Evolutionary conservation across 768 basidiomycete species (phyloP).

Genomic region (Mrakia gelida): DNA sequence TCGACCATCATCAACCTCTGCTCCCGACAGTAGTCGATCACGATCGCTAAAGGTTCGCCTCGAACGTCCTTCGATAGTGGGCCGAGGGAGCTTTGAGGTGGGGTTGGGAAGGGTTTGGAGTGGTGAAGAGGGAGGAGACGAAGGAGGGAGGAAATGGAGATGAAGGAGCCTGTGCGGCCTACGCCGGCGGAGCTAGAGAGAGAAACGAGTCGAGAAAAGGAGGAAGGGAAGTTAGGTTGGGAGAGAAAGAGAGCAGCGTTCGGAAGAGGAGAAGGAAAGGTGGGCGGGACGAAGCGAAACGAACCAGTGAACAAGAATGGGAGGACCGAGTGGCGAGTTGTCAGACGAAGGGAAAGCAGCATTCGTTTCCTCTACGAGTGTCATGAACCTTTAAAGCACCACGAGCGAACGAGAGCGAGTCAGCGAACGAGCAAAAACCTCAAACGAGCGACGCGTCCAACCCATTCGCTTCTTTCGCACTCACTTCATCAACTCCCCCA

Average conservation of each 20-base stretch:
- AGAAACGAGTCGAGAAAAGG: conserved; percentile 32
- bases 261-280: background rate
- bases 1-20: conserved; percentile 27
- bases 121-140: conserved; percentile 16
- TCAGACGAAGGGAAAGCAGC: conserved; percentile 17
- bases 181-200: conserved; percentile 44
- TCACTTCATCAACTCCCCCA: conserved; percentile 12
- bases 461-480: background rate
- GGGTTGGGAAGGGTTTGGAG: background rate
- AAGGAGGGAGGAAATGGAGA: conserved; percentile 43
- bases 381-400: background rate
- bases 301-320: conserved; percentile 44
- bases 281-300: conserved; percentile 9
- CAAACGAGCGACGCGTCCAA: background rate
- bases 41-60: conserved; percentile 37
- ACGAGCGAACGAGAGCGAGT: background rate
- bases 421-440: too few relatives aligned
- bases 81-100: conserved; percentile 35
- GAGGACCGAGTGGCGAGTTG: conserved; percentile 9
- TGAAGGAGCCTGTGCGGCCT: conserved; percentile 44
- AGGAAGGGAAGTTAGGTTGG: background rate
- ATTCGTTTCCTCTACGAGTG: conserved; percentile 29
- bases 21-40: conserved; percentile 25
- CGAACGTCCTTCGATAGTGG: conserved; percentile 35
- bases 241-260: too few relatives aligned